Conservation (phyloP, 148 eudicot genomes). For the Cornus florida region DNA sequence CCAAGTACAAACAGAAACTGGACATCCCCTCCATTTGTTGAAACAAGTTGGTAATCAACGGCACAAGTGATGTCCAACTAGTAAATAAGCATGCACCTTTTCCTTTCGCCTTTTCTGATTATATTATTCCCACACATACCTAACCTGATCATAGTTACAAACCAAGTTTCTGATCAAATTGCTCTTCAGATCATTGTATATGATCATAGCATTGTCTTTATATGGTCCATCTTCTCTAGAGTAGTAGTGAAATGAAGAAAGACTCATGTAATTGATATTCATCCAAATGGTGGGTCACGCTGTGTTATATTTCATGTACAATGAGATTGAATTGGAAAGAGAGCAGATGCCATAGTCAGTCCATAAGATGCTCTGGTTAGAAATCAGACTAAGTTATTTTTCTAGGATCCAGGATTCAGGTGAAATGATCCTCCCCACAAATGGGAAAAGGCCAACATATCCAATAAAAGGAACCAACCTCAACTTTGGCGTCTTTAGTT, state of each 20-base stretch:
- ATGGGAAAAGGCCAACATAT: conserved; percentile 91
- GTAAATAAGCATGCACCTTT: conserved; percentile 82
- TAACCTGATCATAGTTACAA: conserved; percentile 57
- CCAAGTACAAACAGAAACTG: too few species aligned
- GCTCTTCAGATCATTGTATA: conserved; percentile 62
- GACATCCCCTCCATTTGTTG: too few species aligned
- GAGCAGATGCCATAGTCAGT: conserved; percentile 81
- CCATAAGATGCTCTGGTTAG: conserved; percentile 78
- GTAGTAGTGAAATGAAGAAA: conserved; percentile 83
- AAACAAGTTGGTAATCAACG: too few species aligned
- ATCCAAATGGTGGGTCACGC: conserved; percentile 98
- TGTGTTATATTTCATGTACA: conserved; percentile 92
- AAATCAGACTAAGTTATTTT: conserved; percentile 85
- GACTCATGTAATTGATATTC: conserved; percentile 91
- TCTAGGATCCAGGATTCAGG: conserved; percentile 78
- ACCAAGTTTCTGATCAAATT: conserved; percentile 88
- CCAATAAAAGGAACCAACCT: conserved; percentile 91
- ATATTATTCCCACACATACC: conserved; percentile 89
- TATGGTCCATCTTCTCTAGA: conserved; percentile 85
- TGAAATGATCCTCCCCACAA: conserved; percentile 79
- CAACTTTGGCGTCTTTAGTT: conserved; percentile 63
- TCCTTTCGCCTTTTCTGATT: conserved; percentile 88
- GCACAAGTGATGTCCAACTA: conserved; percentile 88
- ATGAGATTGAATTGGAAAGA: conserved; percentile 50
- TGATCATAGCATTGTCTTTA: conserved; percentile 49